Evolutionary conservation across 495 filamentous ascomycete species (phyloP).

Genomic region (Penicillium herquei): DNA sequence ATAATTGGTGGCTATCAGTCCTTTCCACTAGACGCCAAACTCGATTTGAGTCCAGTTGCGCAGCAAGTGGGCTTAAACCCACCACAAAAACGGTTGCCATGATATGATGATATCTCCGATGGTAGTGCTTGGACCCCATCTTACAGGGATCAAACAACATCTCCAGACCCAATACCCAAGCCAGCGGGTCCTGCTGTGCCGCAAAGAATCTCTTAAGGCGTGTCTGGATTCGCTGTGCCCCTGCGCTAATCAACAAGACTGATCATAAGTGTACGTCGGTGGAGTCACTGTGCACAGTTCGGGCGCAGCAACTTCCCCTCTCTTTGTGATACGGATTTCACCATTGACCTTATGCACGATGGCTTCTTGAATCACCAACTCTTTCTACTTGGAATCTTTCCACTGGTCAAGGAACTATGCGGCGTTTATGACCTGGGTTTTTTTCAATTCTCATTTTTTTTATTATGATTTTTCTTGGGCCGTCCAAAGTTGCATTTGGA

Average conservation of each 20-base stretch:
- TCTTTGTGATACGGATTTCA: conserved; percentile 3
- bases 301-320: conserved; percentile 14
- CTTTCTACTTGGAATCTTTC: conserved; percentile 1
- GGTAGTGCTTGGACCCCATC: background rate
- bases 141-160: conserved; percentile 12
- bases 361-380: conserved; percentile 20
- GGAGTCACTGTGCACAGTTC: conserved; percentile 18
- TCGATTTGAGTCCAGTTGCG: conserved; percentile 4
- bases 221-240: conserved; percentile 17
- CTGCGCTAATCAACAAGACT: conserved; percentile 12
- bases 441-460: background rate
- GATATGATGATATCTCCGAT: background rate
- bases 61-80: conserved; percentile 1
- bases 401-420: background rate
- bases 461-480: background rate
- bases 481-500: background rate
- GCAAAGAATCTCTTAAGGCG: conserved; percentile 10
- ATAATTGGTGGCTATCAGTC: conserved; percentile 18
- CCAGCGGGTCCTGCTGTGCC: conserved; percentile 17
- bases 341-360: conserved; percentile 17
- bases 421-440: background rate
- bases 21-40: conserved; percentile 19
- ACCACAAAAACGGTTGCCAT: background rate
- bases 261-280: conserved; percentile 11
- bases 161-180: conserved; percentile 22